Evolutionary conservation across 345 rosid genomes (phyloP).

Genomic region (Laguncularia racemosa): DNA sequence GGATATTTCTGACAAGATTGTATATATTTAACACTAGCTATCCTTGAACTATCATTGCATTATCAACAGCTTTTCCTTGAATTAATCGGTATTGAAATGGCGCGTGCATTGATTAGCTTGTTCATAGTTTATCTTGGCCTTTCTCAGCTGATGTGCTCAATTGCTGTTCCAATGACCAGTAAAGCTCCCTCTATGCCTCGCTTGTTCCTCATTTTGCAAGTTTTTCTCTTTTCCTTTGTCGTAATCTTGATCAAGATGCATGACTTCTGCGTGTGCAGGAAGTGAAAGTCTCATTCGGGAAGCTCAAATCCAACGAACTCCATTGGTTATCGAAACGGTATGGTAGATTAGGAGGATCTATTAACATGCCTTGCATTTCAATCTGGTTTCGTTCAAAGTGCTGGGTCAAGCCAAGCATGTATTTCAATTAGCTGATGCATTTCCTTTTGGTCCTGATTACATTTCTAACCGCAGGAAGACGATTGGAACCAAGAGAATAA

Average conservation of each 20-base stretch:
- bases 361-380: too few relatives aligned
- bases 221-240: neutral
- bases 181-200: constrained; percentile 10
- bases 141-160: constrained; percentile 20
- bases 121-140: constrained; percentile 26
- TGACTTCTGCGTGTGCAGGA: constrained; percentile 23
- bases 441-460: neutral
- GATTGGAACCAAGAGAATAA: constrained; percentile 7
- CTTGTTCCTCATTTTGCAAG: neutral
- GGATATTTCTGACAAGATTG: too few relatives aligned
- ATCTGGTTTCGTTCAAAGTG: neutral
- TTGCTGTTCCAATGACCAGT: constrained; percentile 39
- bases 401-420: neutral
- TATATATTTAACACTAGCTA: too few relatives aligned
- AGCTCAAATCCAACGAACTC: constrained; percentile 18
- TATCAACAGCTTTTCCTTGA: too few relatives aligned
- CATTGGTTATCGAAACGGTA: constrained; percentile 1
- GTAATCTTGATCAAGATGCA: too few relatives aligned
- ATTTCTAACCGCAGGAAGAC: constrained; percentile 9
- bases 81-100: too few relatives aligned
- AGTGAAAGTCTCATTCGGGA: constrained; percentile 27
- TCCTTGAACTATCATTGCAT: too few relatives aligned
- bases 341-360: too few relatives aligned
- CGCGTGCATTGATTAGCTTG: neutral
- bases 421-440: neutral